These are phyloP conservation scores for Xylaria sp. DNA, from an alignment of 2,329 filamentous ascomycete species.

Conservation along the genomic window DNA sequence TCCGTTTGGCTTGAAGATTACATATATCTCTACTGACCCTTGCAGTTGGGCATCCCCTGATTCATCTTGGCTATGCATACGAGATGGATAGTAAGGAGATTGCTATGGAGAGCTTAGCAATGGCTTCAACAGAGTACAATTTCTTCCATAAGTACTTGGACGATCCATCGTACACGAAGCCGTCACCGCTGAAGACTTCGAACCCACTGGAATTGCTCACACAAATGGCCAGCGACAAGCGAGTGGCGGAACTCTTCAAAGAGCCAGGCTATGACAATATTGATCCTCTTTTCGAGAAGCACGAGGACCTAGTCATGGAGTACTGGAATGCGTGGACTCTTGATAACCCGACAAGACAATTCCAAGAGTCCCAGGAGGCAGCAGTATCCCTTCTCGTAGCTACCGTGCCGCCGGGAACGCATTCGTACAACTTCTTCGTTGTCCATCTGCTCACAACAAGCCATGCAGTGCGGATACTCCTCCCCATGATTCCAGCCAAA, in stretches of 20 bases:
- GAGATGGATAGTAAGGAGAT: conserved; percentile 86
- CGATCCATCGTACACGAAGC: conserved; percentile 71
- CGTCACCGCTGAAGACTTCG: conserved; percentile 62
- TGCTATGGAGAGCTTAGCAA: conserved; percentile 83
- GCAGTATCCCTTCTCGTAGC: conserved; percentile 67
- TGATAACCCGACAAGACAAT: conserved; percentile 72
- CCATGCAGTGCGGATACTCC: conserved; percentile 84
- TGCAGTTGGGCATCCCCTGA: conserved; percentile 85
- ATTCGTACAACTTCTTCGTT: conserved; percentile 81
- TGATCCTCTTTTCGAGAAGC: conserved; percentile 68
- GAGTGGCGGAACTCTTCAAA: conserved; percentile 71
- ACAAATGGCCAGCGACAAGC: conserved; percentile 70
- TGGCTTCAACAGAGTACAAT: conserved; percentile 65
- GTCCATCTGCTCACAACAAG: conserved; percentile 83
- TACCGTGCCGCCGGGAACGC: conserved; percentile 60
- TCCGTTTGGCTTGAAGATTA: conserved; percentile 8
- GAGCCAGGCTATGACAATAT: conserved; percentile 67
- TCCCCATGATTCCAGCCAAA: conserved; percentile 75
- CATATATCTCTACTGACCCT: conserved; percentile 38
- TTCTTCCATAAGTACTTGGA: conserved; percentile 73
- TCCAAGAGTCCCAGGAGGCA: conserved; percentile 71
- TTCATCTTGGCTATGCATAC: conserved; percentile 92
- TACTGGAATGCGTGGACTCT: conserved; percentile 92
- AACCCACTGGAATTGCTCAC: conserved; percentile 74
- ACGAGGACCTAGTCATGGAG: conserved; percentile 74